Conservation (phyloP, 345 rosid genomes). For the Populus deltoides region DNA sequence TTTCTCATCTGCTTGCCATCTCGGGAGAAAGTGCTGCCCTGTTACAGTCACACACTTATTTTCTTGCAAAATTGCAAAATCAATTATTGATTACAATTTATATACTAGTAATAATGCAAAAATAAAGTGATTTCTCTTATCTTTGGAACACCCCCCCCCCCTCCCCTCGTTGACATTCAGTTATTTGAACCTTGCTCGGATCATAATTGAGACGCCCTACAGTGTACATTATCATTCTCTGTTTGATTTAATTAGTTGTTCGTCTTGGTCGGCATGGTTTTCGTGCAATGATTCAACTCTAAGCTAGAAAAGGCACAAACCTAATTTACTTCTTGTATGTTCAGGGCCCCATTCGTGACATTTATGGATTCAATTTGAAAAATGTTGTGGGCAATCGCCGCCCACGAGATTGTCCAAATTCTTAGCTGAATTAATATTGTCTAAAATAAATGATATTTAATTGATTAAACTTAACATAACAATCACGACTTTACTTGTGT, state of each 20-base stretch:
- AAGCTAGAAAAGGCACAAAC: background rate
- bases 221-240: background rate
- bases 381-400: background rate
- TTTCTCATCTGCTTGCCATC: slow-evolving; percentile 56
- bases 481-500: background rate
- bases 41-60: slow-evolving; percentile 21
- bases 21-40: slow-evolving; percentile 49
- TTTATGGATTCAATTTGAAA: background rate
- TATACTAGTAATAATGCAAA: background rate
- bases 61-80: background rate
- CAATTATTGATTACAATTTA: background rate
- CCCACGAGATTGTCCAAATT: too few species aligned
- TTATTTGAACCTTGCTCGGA: background rate
- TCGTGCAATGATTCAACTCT: slow-evolving; percentile 17
- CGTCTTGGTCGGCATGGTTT: background rate
- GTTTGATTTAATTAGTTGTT: too few species aligned
- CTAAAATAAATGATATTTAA: too few species aligned
- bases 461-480: too few species aligned
- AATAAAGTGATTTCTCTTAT: background rate
- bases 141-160: background rate
- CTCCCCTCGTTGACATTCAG: slow-evolving; percentile 17
- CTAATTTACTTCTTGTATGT: background rate
- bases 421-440: background rate
- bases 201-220: slow-evolving; percentile 3
- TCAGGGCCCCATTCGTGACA: background rate